Evolutionary conservation across 208 protist species (phyloP), one percentile per base, ranked within the genome.

Genomic region (Trypanosoma avium): DNA sequence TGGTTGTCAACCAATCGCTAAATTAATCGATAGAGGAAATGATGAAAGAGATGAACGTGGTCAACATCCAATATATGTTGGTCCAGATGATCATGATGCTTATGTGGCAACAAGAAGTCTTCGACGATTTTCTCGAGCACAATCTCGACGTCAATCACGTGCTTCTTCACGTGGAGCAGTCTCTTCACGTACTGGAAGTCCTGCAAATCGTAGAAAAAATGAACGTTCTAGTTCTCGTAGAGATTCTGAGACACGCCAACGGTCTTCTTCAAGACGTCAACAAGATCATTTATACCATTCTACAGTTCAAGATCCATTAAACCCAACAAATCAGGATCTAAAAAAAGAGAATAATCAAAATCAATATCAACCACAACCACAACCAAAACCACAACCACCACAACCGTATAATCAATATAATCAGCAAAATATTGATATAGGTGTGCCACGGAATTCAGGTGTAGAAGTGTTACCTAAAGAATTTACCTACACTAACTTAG

Each of bases 91-190:
- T 66, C 83, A 82, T 19, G 89, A 90, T 61, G 89, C 88, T 26
- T 92, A 92, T 66, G 68, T 90, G 30, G 85, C 85, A 29, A 95
- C 88, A 15, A 90, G 86, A 59, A 91, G 83, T 72, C 73, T 90
- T 43, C 73, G 80, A 36, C 85, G 82, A 43, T 82, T 82, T 77
- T 91, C 85, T 10, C 80, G 81, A 12, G 86, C 84, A 26, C 83
- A 92, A 62, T 92, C 85, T n/a, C 73, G 82, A 26, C 83, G 85
- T 49, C 78, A 82, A 64, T 92, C 84, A 21, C 73, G 77, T 13
- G 68, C 54, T 17, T 52, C 66, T 36, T 83, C 73, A 22, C 33
- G 32, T 27, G 50, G 43, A 22, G 26, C 54, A 10, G 15, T 30
- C 7, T 70, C 55, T 4, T 77, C 79, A 27, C 74, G 67, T 22